These are phyloP conservation scores for Septoria linicola DNA, from an alignment of 2,329 filamentous ascomycete genomes.

Conservation along the genomic window DNA sequence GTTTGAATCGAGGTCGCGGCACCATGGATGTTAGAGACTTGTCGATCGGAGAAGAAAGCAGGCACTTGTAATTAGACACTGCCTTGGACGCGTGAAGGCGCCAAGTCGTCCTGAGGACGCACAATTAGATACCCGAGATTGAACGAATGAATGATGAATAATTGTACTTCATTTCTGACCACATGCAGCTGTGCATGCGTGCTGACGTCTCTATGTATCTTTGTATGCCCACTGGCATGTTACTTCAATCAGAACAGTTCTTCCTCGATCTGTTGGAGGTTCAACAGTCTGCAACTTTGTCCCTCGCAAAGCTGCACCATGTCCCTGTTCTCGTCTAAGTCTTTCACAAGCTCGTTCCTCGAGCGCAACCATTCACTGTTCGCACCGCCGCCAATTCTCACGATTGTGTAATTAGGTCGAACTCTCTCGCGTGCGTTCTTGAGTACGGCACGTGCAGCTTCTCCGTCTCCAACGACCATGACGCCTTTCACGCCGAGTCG, in stretches of 20 bases:
- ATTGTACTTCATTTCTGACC: constrained; percentile 4
- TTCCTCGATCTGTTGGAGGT: constrained; percentile 30
- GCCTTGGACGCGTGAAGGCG: no score
- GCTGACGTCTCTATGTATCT: constrained; percentile 6
- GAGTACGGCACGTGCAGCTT: constrained; percentile 44
- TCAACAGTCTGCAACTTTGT: constrained; percentile 37
- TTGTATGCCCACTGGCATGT: not conserved
- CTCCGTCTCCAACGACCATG: constrained; percentile 54
- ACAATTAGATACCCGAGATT: no score
- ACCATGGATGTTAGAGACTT: no score
- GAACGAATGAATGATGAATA: no score
- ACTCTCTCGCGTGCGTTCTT: constrained; percentile 42
- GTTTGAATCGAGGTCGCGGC: no score
- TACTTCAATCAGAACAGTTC: constrained; percentile 24
- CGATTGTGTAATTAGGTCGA: constrained; percentile 39
- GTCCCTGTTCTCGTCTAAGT: constrained; percentile 43
- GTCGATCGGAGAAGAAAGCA: no score
- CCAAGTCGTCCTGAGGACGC: no score
- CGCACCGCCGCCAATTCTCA: constrained; percentile 40
- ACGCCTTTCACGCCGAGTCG: constrained; percentile 66
- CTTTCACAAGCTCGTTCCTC: constrained; percentile 50
- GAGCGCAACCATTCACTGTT: constrained; percentile 51
- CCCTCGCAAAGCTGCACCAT: constrained; percentile 51
- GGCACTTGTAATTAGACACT: no score
- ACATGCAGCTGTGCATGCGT: constrained; percentile 13